Evolutionary conservation across 169 alveolate genomes (phyloP).

Genomic region (Theileria equi): DNA sequence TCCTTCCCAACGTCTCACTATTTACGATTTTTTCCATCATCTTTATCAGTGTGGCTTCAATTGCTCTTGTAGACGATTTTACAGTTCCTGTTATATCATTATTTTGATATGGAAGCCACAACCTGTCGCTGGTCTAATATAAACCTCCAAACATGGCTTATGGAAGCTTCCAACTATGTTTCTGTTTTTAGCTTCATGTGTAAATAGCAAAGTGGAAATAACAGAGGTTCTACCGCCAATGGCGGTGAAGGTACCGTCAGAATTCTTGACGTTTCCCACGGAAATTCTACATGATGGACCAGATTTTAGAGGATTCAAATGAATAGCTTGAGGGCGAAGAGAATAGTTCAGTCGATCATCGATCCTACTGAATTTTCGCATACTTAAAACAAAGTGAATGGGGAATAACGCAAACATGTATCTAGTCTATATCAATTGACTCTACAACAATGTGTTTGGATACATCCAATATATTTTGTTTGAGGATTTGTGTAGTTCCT

Average conservation of each 20-base stretch:
- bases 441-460: conserved; percentile 65
- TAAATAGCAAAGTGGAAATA: conserved; percentile 14
- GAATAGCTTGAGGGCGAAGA: conserved; percentile 20
- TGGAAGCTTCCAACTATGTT: conserved; percentile 39
- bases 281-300: conserved; percentile 52
- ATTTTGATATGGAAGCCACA: not conserved
- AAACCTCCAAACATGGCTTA: conserved; percentile 52
- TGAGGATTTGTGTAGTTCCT: conserved; percentile 76
- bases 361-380: conserved; percentile 14
- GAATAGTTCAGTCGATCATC: conserved; percentile 38
- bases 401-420: not conserved
- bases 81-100: conserved; percentile 27
- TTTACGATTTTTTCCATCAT: conserved; percentile 27
- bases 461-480: conserved; percentile 71
- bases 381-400: conserved; percentile 13
- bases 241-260: conserved; percentile 1
- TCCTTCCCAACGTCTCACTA: conserved; percentile 19
- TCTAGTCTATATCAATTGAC: conserved; percentile 47
- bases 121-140: conserved; percentile 49
- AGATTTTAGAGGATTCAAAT: conserved; percentile 41
- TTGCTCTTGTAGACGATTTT: conserved; percentile 17
- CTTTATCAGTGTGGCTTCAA: conserved; percentile 29
- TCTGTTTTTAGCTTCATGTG: conserved; percentile 26
- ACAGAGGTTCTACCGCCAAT: conserved; percentile 44
- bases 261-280: conserved; percentile 16